phyloP scores from a whole-genome alignment of 805 yeast species.

The Groenewaldozyma salmanticensis region DNA sequence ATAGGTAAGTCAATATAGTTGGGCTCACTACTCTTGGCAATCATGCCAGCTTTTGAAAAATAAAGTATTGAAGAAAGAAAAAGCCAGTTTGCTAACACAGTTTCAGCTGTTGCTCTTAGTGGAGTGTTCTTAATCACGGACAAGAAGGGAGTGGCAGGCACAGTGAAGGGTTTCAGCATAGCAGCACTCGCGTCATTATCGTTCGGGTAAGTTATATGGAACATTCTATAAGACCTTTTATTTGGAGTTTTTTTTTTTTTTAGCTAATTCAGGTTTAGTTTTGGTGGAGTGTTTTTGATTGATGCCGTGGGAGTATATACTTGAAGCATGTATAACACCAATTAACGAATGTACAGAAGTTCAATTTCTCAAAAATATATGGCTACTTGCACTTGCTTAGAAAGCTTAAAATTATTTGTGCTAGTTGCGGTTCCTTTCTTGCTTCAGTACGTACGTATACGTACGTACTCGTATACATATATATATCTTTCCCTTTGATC shows the following conservation, averaged over 20 bases:
- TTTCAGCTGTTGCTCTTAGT: slow-evolving; percentile 14
- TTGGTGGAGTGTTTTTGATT: slow-evolving; percentile 33
- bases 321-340: slow-evolving; percentile 1
- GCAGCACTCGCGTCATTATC: slow-evolving; percentile 29
- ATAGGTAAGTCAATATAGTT: slow-evolving; percentile 14
- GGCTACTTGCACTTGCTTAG: too few species aligned
- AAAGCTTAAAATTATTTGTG: too few species aligned
- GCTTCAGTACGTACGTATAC: too few species aligned
- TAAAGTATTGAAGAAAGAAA: too few species aligned
- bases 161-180: slow-evolving; percentile 19
- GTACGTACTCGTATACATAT: too few species aligned
- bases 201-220: slow-evolving; percentile 23
- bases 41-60: too few species aligned
- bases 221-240: background rate
- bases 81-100: too few species aligned
- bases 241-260: background rate
- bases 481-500: too few species aligned
- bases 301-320: slow-evolving; percentile 40
- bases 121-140: slow-evolving; percentile 18
- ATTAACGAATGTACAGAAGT: too few species aligned
- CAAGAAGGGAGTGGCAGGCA: slow-evolving; percentile 11
- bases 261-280: slow-evolving; percentile 10
- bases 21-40: too few species aligned
- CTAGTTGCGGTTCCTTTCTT: too few species aligned
- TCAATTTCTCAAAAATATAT: too few species aligned